Conservation (phyloP, 2,329 filamentous ascomycete genomes). For the Curvularia spicifera region DNA sequence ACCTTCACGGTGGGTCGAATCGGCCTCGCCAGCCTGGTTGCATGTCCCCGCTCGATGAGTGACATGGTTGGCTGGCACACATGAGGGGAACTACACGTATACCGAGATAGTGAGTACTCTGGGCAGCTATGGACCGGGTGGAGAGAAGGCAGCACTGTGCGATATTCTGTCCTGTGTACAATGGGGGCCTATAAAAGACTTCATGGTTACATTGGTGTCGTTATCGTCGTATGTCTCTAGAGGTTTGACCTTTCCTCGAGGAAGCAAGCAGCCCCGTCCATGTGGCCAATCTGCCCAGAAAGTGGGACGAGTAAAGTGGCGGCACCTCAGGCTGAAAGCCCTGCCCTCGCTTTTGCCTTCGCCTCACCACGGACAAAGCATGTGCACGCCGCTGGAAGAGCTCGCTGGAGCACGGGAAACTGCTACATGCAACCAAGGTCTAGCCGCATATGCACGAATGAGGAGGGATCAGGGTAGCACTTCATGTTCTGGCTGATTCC, state of each 20-base stretch:
- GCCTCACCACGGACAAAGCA: slow-evolving; percentile 12
- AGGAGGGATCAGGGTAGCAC: slow-evolving; percentile 35
- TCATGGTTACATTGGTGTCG: not conserved
- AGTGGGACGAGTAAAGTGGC: slow-evolving; percentile 22
- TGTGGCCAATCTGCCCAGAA: slow-evolving; percentile 5
- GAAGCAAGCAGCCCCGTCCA: slow-evolving; percentile 2
- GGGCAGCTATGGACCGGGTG: slow-evolving; percentile 4
- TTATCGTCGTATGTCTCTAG: not conserved
- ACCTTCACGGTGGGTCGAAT: slow-evolving; percentile 31
- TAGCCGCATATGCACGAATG: slow-evolving; percentile 48
- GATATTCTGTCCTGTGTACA: not conserved
- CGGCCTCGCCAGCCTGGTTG: slow-evolving; percentile 31
- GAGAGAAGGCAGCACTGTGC: not conserved
- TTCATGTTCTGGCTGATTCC: slow-evolving; percentile 26
- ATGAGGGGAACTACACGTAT: slow-evolving; percentile 23
- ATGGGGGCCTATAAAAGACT: not conserved
- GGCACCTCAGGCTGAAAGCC: slow-evolving; percentile 25
- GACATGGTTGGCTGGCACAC: slow-evolving; percentile 27
- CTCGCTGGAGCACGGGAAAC: slow-evolving; percentile 40
- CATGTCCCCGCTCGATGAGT: slow-evolving; percentile 34
- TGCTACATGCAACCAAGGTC: slow-evolving; percentile 42
- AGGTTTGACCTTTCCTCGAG: not conserved
- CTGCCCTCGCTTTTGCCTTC: slow-evolving; percentile 12
- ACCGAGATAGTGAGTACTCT: slow-evolving; percentile 18
- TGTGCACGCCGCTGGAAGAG: slow-evolving; percentile 12